Percentiles rank a stretch among this genome's conserved stretches.
Evolutionary conservation across 345 rosid species (phyloP).

Genomic region (Gossypium australe): DNA sequence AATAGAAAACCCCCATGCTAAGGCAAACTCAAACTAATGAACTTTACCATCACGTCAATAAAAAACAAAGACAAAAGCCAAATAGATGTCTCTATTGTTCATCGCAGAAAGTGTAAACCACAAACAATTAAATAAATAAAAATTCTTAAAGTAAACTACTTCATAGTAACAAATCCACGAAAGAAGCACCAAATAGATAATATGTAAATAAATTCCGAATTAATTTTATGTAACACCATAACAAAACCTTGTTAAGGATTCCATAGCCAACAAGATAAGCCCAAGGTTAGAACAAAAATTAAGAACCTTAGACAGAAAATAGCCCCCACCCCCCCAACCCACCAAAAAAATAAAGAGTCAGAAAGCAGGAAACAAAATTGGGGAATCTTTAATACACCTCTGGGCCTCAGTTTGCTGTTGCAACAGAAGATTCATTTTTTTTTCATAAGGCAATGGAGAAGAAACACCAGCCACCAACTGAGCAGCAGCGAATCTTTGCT

Average conservation of each 20-base stretch:
- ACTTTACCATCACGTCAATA: background rate
- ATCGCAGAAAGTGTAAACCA: background rate
- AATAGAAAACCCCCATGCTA: background rate
- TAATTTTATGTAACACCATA: background rate
- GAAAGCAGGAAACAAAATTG: conserved; percentile 5
- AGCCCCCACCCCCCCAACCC: background rate
- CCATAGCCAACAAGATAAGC: background rate
- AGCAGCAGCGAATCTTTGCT: conserved; percentile 62
- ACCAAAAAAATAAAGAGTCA: background rate
- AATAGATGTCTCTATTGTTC: background rate
- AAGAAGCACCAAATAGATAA: conserved; percentile 8
- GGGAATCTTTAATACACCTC: conserved; percentile 42
- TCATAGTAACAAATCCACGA: background rate
- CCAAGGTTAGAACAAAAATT: background rate
- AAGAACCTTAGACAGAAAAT: background rate
- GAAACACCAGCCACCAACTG: conserved; percentile 49
- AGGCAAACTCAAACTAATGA: conserved; percentile 9
- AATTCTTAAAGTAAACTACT: background rate
- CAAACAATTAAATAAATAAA: background rate
- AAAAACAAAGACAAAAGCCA: background rate
- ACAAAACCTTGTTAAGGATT: background rate
- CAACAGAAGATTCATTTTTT: conserved; percentile 56
- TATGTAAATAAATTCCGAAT: background rate
- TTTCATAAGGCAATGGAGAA: conserved; percentile 41
- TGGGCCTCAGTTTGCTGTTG: conserved; percentile 58